These are phyloP conservation scores for Glycyrrhiza uralensis DNA, from an alignment of 306 rosid genomes.

Conservation along the genomic window DNA sequence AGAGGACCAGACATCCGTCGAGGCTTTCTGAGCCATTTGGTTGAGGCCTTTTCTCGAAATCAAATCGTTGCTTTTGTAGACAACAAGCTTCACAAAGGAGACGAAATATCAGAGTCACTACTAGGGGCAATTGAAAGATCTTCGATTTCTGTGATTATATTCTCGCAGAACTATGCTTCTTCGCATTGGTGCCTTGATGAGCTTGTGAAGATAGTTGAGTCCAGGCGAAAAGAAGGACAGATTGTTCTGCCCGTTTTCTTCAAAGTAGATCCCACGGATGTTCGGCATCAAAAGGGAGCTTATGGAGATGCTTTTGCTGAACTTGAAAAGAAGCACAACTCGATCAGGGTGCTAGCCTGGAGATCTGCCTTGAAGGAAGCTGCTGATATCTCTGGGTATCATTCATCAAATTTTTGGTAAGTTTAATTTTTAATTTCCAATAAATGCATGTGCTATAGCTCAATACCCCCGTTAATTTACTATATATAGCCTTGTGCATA, in stretches of 20 bases:
- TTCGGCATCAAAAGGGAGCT: constrained; percentile 10
- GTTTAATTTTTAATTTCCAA: not conserved
- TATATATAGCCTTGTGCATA: too few species aligned
- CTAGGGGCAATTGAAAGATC: constrained; percentile 10
- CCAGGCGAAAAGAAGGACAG: not conserved
- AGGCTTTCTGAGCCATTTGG: constrained; percentile 3
- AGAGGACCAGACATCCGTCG: not conserved
- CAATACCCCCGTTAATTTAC: too few species aligned
- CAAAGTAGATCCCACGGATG: constrained; percentile 1
- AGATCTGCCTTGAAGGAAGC: constrained; percentile 16
- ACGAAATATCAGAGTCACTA: not conserved
- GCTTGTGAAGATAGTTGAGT: constrained; percentile 18
- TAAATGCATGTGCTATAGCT: too few species aligned
- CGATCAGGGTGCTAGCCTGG: not conserved
- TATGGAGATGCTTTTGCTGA: not conserved
- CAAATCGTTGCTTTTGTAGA: not conserved
- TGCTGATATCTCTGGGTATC: not conserved
- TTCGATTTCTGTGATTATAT: not conserved
- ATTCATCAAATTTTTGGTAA: constrained; percentile 18
- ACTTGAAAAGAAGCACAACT: not conserved
- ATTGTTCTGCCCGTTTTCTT: constrained; percentile 16
- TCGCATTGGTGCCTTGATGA: constrained; percentile 23
- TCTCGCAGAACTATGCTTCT: constrained; percentile 15
- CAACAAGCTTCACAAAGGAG: not conserved
- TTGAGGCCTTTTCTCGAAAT: not conserved